phyloP scores from a whole-genome alignment of 805 yeast species.

The Spathaspora sp. region DNA sequence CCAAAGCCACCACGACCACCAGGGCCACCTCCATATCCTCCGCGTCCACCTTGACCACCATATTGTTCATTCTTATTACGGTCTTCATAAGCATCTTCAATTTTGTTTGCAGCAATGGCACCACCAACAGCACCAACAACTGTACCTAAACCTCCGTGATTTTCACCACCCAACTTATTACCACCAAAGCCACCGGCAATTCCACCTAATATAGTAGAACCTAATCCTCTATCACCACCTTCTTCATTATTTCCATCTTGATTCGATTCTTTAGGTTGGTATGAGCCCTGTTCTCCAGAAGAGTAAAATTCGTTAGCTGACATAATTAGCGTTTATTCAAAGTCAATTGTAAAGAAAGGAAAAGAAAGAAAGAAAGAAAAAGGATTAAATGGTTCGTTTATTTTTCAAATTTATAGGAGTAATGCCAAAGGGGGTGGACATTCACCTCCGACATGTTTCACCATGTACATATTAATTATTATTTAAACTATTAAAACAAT shows the following conservation, averaged over 20 bases:
- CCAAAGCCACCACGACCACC: slow-evolving; percentile 9
- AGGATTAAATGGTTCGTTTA: not conserved
- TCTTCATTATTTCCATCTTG: slow-evolving; percentile 21
- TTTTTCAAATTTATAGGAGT: not conserved
- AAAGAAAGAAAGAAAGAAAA: not conserved
- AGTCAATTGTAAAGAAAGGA: not conserved
- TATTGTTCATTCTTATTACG: slow-evolving; percentile 14
- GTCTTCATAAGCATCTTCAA: slow-evolving; percentile 36
- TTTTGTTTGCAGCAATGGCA: slow-evolving; percentile 51
- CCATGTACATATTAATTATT: too few relatives aligned
- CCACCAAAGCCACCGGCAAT: slow-evolving; percentile 55
- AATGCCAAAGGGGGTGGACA: too few relatives aligned
- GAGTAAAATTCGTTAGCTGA: slow-evolving; percentile 56
- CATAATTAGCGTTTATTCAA: slow-evolving; percentile 24
- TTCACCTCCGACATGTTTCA: too few relatives aligned
- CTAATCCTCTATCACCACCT: slow-evolving; percentile 37
- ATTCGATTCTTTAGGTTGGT: slow-evolving; percentile 13
- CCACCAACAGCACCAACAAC: slow-evolving; percentile 54
- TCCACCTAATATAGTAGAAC: slow-evolving; percentile 47
- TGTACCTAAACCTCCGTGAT: slow-evolving; percentile 42
- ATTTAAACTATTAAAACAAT: too few relatives aligned
- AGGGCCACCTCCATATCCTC: slow-evolving; percentile 9
- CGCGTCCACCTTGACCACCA: slow-evolving; percentile 14
- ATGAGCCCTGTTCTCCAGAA: slow-evolving; percentile 38
- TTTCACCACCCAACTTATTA: slow-evolving; percentile 33